Evolutionary conservation across 257 asterid species (phyloP).

Genomic region (Primulina eburnea): DNA sequence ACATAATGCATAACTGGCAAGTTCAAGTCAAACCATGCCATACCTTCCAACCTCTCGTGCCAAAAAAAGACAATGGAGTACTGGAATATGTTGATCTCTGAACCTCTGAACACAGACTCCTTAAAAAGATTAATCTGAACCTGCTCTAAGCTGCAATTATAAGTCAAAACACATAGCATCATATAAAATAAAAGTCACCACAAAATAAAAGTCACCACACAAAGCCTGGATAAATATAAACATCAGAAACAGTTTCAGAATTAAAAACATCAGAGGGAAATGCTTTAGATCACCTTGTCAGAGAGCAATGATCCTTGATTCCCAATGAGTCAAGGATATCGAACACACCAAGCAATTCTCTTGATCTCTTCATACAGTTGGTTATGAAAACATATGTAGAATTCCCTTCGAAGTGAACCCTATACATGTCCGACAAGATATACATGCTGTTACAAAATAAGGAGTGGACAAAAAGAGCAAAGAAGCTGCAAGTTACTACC

Average conservation of each 20-base stretch:
- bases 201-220: background rate
- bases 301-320: conserved; percentile 22
- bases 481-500: conserved; percentile 32
- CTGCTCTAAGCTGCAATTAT: conserved; percentile 43
- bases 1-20: too few relatives aligned
- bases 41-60: conserved; percentile 34
- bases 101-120: conserved; percentile 36
- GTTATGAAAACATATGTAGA: conserved; percentile 40
- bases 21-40: conserved; percentile 5
- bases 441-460: conserved; percentile 22
- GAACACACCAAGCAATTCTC: conserved; percentile 33
- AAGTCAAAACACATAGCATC: conserved; percentile 6
- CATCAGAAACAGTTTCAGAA: background rate
- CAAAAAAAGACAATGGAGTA: conserved; percentile 46
- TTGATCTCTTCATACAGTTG: conserved; percentile 35
- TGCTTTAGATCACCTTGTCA: conserved; percentile 41
- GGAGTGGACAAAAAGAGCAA: conserved; percentile 5
- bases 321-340: conserved; percentile 32
- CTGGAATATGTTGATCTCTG: conserved; percentile 36
- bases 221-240: conserved; percentile 9
- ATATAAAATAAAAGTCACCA: conserved; percentile 4
- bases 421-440: conserved; percentile 20
- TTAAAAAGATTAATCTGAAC: conserved; percentile 36
- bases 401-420: conserved; percentile 39
- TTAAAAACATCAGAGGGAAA: conserved; percentile 2